These are phyloP conservation scores for Cystofilobasidium bisporidii DNA, from an alignment of 768 basidiomycete species.

Conservation along the genomic window DNA sequence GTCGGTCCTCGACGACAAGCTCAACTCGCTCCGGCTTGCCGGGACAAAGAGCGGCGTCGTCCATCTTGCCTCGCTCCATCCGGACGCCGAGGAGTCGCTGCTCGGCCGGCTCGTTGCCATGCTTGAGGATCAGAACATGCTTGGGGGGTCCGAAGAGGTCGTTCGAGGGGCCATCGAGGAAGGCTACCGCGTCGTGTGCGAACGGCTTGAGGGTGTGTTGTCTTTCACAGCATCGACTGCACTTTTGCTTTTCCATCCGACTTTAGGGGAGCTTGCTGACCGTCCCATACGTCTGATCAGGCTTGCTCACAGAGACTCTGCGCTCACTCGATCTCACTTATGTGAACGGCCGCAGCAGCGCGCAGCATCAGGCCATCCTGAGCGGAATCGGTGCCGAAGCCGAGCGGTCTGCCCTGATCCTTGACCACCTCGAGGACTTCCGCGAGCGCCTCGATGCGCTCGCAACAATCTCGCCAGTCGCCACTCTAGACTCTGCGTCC, in stretches of 20 bases:
- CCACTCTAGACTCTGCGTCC: background rate
- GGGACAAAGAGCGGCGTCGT: conserved; percentile 9
- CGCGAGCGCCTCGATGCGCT: background rate
- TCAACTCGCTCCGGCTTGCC: conserved; percentile 1
- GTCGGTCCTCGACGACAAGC: conserved; percentile 22
- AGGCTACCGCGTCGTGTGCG: conserved; percentile 17
- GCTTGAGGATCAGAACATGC: background rate
- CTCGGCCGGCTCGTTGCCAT: conserved; percentile 4
- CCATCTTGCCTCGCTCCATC: conserved; percentile 17
- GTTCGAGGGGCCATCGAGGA: conserved; percentile 6
- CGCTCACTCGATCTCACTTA: background rate
- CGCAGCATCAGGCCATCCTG: background rate
- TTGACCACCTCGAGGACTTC: background rate
- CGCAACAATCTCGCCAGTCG: background rate
- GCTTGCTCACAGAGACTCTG: conserved; percentile 9
- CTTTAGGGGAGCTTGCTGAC: background rate
- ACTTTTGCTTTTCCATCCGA: too few species aligned
- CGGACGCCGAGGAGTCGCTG: conserved; percentile 16
- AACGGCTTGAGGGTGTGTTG: conserved; percentile 12
- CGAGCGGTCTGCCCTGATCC: background rate
- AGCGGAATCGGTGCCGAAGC: background rate
- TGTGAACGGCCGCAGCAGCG: background rate
- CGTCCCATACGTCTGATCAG: background rate
- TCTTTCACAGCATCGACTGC: background rate
- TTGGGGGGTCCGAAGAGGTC: background rate